Evolutionary conservation across 805 yeast species (phyloP), one percentile per base, ranked within the genome.

Genomic region (Candida caryicola): DNA sequence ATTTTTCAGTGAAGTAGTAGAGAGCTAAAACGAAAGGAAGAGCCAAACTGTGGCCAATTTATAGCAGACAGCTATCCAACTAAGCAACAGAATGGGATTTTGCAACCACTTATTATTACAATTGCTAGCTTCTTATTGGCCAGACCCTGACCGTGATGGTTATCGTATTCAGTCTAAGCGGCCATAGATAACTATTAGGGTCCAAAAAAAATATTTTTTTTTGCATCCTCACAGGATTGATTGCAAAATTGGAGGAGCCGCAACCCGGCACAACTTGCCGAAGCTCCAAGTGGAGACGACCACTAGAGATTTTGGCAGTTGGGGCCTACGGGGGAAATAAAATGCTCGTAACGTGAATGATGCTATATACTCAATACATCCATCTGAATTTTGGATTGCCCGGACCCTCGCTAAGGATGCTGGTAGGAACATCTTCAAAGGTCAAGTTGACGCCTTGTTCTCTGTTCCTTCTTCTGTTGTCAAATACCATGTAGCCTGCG

Each of bases 371-470:
- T 47, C 44, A 68, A 34, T 59, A 62, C 73, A 72, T 68, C 77
- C 77, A 73, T 51, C 77, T 55, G 46, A 60, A 73, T 41, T 55
- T 64, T 14, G 74, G 73, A 47, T 66, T 67, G 31, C 51, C 47
- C 12, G 76, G 75, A 1, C 77, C 76, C 18, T 69, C 75, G 10
- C 66, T 57, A 32, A 72, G 57, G 36, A 57, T 62, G 31, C 59
- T 57, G 3, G 77, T 71, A 2, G 74, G 67, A 18, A 69, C 71
- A 43, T 68, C 74, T 36, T 51, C 55, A 37, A 54, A 66, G 17
- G 67, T 63, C 44, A 54, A 52, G 21, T 52, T 54, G 23, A 67
- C 69, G 14, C 72, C 72, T 48, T 70, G 74, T 10, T 23, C 30
- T 33, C 41, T 57, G 41, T 71, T 64, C 44, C 75, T 62, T 34